phyloP scores from a whole-genome alignment of 2,329 filamentous ascomycete genomes.

The Fusarium duplospermum region DNA sequence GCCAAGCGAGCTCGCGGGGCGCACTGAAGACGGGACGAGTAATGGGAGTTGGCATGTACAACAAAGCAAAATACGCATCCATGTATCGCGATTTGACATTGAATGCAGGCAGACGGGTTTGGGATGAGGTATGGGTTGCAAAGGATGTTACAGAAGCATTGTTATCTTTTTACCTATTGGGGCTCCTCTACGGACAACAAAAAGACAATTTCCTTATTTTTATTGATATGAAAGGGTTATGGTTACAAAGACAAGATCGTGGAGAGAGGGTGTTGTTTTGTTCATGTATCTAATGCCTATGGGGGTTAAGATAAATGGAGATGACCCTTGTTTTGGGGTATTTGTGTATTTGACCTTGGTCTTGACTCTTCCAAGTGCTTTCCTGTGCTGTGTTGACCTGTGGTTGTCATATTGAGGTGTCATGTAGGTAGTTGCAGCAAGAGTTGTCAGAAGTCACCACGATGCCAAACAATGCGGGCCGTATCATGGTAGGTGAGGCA shows the following conservation, averaged over 20 bases:
- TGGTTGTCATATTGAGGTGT: neutral
- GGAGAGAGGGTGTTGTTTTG: neutral
- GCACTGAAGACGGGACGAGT: constrained; percentile 43
- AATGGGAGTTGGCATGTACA: constrained; percentile 37
- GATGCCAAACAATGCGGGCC: neutral
- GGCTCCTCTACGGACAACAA: constrained; percentile 40
- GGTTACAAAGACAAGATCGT: neutral
- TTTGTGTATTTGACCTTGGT: neutral
- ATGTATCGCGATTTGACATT: constrained; percentile 27
- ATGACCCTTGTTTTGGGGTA: neutral
- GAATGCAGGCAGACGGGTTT: constrained; percentile 7
- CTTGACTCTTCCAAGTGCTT: neutral
- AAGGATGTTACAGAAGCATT: constrained; percentile 30
- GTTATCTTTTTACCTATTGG: constrained; percentile 29
- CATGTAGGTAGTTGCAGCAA: neutral
- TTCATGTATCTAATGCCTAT: neutral
- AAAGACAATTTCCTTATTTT: constrained; percentile 36
- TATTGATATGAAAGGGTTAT: neutral
- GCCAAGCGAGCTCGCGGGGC: constrained; percentile 57
- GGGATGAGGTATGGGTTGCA: constrained; percentile 25
- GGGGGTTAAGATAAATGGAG: neutral
- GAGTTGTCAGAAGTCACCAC: neutral
- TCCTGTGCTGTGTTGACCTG: neutral
- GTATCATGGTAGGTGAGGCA: neutral
- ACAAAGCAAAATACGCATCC: constrained; percentile 35